Conservation (phyloP, 2,329 filamentous ascomycete species). For the Ophiostoma australiae region DNA sequence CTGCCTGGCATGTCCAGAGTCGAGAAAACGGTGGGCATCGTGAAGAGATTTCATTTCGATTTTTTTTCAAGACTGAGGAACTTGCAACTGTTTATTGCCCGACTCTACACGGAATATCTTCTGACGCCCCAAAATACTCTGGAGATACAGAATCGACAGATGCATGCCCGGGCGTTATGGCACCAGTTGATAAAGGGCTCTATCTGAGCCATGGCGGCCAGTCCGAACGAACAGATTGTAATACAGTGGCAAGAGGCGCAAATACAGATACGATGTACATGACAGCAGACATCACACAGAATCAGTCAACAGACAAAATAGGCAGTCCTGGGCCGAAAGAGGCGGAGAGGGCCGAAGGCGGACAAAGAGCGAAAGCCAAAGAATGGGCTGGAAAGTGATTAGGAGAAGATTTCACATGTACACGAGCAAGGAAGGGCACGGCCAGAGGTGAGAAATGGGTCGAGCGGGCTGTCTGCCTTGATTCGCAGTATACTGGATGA, state of each 20-base stretch:
- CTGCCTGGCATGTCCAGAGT: background rate
- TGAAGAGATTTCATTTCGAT: background rate
- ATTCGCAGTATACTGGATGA: too few species aligned
- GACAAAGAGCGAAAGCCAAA: conserved; percentile 4
- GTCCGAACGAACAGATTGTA: background rate
- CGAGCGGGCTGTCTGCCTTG: too few species aligned
- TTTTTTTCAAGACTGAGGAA: background rate
- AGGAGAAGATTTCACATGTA: background rate
- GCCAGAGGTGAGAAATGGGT: too few species aligned
- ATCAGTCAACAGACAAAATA: background rate
- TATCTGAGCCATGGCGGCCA: background rate
- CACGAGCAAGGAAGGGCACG: too few species aligned
- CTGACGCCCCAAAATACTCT: background rate
- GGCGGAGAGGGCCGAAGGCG: conserved; percentile 3
- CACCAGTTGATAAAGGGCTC: background rate
- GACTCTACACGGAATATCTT: background rate
- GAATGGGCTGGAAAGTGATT: background rate
- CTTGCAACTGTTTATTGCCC: background rate
- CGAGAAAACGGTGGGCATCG: background rate
- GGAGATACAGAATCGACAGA: background rate
- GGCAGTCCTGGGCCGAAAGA: background rate
- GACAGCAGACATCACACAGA: background rate
- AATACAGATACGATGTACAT: background rate
- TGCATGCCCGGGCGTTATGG: background rate
- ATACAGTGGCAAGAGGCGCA: background rate